Evolutionary conservation across 495 filamentous ascomycete genomes (phyloP).

Genomic region (Lasiosphaeriaceae sp.): DNA sequence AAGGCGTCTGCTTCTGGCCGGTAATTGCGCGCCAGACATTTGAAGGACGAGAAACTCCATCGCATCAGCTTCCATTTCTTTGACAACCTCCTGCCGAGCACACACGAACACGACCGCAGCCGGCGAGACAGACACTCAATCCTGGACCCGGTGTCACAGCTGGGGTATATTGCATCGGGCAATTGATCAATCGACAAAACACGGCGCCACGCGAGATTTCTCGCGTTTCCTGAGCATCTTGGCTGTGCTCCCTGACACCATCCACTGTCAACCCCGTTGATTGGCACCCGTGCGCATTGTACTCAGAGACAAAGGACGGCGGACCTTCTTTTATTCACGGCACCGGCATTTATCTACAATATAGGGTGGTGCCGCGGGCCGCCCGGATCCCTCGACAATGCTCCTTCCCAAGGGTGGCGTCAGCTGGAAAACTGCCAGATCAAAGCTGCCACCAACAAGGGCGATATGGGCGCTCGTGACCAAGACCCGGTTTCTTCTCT

Average conservation of each 20-base stretch:
- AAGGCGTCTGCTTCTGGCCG: constrained; percentile 7
- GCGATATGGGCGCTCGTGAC: constrained; percentile 74
- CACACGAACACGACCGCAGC: no score
- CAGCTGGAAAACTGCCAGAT: constrained; percentile 86
- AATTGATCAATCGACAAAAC: background rate
- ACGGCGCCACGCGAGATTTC: constrained; percentile 3
- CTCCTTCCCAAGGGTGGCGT: constrained; percentile 84
- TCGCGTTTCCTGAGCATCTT: background rate
- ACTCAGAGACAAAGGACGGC: constrained; percentile 5
- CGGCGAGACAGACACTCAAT: no score
- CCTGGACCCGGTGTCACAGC: no score
- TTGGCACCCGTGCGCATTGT: constrained; percentile 7
- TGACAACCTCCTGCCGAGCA: no score
- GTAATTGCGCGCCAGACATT: background rate
- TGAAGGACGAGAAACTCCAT: no score
- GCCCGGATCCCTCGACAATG: constrained; percentile 35
- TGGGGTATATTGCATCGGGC: background rate
- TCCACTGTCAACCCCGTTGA: background rate
- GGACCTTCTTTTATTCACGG: constrained; percentile 5
- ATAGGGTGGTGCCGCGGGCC: constrained; percentile 35
- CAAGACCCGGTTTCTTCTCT: constrained; percentile 73
- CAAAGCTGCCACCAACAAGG: constrained; percentile 76
- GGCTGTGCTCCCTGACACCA: no score
- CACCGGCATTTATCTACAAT: constrained; percentile 9
- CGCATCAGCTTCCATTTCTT: background rate